Evolutionary conservation across 371 early-diverging fungal genomes (phyloP).

Genomic region (Edhazardia aedis): DNA sequence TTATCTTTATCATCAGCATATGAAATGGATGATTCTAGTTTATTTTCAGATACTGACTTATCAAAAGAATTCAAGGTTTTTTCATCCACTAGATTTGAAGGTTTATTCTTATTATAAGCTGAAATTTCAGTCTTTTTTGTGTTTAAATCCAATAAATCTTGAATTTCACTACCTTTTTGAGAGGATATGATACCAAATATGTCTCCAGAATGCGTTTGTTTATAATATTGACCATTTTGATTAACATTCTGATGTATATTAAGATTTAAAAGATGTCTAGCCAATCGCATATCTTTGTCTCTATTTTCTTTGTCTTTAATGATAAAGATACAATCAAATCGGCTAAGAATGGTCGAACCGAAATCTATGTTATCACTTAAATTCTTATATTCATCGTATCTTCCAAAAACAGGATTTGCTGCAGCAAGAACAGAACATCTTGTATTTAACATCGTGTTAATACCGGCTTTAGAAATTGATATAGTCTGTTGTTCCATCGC

Average conservation of each 20-base stretch:
- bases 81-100: too few species aligned
- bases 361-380: constrained; percentile 76
- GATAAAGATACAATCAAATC: constrained; percentile 87
- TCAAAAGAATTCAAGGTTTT: too few species aligned
- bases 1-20: not conserved
- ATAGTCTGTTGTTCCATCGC: constrained; percentile 99
- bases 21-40: too few species aligned
- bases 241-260: too few species aligned
- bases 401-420: constrained; percentile 89
- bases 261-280: constrained; percentile 33
- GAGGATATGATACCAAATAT: not conserved
- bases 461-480: constrained; percentile 97
- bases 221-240: too few species aligned
- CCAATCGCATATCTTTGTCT: constrained; percentile 53
- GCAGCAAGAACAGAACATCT: constrained; percentile 91
- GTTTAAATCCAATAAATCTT: not conserved
- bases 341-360: constrained; percentile 82
- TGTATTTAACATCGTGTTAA: constrained; percentile 91
- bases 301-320: constrained; percentile 68
- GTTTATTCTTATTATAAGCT: too few species aligned
- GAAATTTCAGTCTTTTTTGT: too few species aligned
- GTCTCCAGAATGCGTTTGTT: too few species aligned
- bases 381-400: constrained; percentile 4
- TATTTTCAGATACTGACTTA: too few species aligned
- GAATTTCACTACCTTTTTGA: not conserved